Percentiles rank a stretch among this genome's conserved stretches.
Evolutionary conservation across 2,329 filamentous ascomycete species (phyloP).

Genomic region (Macrophomina phaseolina): DNA sequence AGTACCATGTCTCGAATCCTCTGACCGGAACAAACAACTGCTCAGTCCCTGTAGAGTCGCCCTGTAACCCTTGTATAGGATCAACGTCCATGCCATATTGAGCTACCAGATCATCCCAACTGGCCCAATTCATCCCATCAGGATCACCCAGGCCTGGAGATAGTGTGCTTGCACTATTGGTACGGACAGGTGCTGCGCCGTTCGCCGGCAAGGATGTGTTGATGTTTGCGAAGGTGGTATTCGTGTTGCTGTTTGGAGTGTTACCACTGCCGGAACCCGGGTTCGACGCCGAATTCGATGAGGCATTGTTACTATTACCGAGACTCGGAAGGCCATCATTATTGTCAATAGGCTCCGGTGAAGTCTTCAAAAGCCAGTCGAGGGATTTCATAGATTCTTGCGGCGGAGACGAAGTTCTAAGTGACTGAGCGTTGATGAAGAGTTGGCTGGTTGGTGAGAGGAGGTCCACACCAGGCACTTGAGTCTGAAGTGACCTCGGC

Average conservation of each 20-base stretch:
- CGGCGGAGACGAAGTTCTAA: conserved; percentile 21
- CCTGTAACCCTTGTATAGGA: conserved; percentile 4
- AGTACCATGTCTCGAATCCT: conserved; percentile 23
- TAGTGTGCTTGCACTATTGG: background rate
- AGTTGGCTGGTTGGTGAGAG: conserved; percentile 6
- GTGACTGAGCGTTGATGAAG: background rate
- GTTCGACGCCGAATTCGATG: background rate
- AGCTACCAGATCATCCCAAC: conserved; percentile 55
- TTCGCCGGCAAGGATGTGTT: background rate
- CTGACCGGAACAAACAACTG: conserved; percentile 9
- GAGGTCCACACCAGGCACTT: conserved; percentile 2
- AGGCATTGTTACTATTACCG: conserved; percentile 8
- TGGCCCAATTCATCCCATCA: conserved; percentile 53
- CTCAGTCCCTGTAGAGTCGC: background rate
- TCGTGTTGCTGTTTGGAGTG: conserved; percentile 22
- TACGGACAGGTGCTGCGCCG: background rate
- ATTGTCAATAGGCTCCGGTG: background rate
- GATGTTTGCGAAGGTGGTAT: conserved; percentile 22
- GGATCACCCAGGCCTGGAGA: conserved; percentile 14
- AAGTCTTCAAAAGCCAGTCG: conserved; percentile 29
- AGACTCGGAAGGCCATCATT: background rate
- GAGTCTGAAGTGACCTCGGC: conserved; percentile 5
- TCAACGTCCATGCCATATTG: conserved; percentile 53
- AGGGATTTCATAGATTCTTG: conserved; percentile 32
- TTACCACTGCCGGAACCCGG: conserved; percentile 1